Base-by-base conservation (phyloP, 306 rosid species). In the Boehmeria nivea region DNA sequence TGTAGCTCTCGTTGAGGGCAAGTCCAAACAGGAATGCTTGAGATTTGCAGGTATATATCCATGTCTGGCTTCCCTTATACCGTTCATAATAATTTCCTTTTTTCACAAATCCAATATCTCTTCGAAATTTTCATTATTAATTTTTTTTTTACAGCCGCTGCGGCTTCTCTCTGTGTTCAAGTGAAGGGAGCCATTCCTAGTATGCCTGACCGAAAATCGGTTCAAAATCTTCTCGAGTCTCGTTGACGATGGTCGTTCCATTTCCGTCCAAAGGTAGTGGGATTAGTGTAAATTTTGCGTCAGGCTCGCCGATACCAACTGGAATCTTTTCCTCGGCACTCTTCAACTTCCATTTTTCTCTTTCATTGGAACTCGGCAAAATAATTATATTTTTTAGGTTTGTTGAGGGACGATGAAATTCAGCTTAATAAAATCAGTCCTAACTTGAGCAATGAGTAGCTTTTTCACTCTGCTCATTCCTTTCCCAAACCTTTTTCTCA, bases 131-230 rank as follows among this genome's bases (percentile, higher is more conserved):
- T 40, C n/a, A 40, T 40, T 11, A 8, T 11, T 12, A 8, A 40
- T 40, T 40, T 40, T 40, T n/a, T 40, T 15, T 3, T 14, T 49
- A 69, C 80, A 91, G 96, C 98, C 64, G 96, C 95, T 4, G 98
- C 98, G 2, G 95, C 97, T 37, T 91, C 94, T 66, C 88, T 87
- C 8, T 87, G 98, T 75, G 85, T 91, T 66, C 94, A 84, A 82
- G 96, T 87, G 59, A 91, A 91, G 74, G 98, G 96, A 48, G 96
- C 98, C 65, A 82, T 83, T 76, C 96, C 98, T 23, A 84, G 96
- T 79, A 87, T 91, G 95, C 98, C 95, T 22, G 82, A 82, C 48
- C 81, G 98, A 61, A 58, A 78, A 61, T 76, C 94, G 39, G 89
- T 91, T 63, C 56, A 78, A 52, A 78, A 78, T 59, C 85, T 87